Evolutionary conservation across 139 green algal genomes (phyloP).

Genomic region (Monoraphidium neglectum): DNA sequence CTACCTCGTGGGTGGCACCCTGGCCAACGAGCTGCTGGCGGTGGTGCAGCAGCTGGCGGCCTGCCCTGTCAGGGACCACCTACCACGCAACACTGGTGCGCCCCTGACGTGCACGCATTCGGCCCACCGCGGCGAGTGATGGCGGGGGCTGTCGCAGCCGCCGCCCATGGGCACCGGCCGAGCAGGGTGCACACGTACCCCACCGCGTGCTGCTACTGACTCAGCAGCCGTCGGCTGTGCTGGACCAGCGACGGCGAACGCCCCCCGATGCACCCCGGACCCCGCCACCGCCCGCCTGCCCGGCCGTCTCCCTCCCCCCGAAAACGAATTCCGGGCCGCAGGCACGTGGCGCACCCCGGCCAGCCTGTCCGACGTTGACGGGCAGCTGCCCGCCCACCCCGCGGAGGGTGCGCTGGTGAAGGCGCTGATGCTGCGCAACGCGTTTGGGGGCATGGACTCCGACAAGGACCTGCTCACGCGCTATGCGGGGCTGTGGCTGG

Average conservation of each 20-base stretch:
- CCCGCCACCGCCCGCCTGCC: background rate
- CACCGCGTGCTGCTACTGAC: background rate
- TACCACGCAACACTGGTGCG: slow-evolving; percentile 5
- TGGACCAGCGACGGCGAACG: background rate
- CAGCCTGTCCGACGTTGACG: slow-evolving; percentile 4
- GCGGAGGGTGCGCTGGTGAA: slow-evolving; percentile 42
- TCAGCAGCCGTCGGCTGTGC: background rate
- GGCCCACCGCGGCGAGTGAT: background rate
- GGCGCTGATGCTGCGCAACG: slow-evolving; percentile 44
- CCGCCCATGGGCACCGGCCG: too few relatives aligned
- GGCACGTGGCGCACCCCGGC: background rate
- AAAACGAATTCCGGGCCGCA: background rate
- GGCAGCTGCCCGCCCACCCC: background rate
- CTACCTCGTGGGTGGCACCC: slow-evolving; percentile 29
- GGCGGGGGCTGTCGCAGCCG: too few relatives aligned
- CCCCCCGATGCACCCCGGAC: background rate
- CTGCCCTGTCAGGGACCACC: slow-evolving; percentile 37
- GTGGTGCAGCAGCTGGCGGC: slow-evolving; percentile 48
- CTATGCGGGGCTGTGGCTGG: slow-evolving; percentile 31
- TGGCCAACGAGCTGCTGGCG: slow-evolving; percentile 29
- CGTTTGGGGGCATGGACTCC: slow-evolving; percentile 55
- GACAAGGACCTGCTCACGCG: slow-evolving; percentile 53
- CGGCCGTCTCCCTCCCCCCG: background rate
- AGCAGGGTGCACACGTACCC: background rate
- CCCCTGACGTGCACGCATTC: background rate